Evolutionary conservation across 1,284 basidiomycete genomes (phyloP).

Genomic region (Austroboletus niveus): DNA sequence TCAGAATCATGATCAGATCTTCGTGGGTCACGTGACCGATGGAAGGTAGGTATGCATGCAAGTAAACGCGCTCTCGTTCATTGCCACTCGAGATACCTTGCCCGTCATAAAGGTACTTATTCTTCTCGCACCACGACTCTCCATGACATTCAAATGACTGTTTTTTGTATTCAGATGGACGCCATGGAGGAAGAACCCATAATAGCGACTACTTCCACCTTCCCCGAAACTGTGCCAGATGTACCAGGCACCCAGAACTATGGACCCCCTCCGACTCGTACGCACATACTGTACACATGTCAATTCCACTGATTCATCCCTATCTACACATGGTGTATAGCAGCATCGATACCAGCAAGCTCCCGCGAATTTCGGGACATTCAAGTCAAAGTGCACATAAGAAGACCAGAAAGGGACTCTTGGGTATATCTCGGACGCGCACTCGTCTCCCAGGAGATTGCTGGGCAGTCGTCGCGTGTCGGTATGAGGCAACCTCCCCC

Average conservation of each 20-base stretch:
- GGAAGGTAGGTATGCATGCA: not conserved
- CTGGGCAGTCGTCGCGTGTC: slow-evolving; percentile 70
- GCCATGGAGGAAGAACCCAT: slow-evolving; percentile 35
- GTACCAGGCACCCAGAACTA: slow-evolving; percentile 15
- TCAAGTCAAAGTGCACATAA: slow-evolving; percentile 79
- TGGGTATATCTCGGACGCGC: slow-evolving; percentile 79
- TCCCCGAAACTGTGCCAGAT: slow-evolving; percentile 21
- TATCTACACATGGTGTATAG: slow-evolving; percentile 13
- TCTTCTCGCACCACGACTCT: not conserved
- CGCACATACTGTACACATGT: slow-evolving; percentile 1
- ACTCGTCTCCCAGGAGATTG: slow-evolving; percentile 66
- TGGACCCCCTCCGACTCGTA: slow-evolving; percentile 19
- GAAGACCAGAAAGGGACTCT: slow-evolving; percentile 71
- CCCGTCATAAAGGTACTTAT: slow-evolving; percentile 1
- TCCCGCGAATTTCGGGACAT: slow-evolving; percentile 67
- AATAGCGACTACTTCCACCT: slow-evolving; percentile 19
- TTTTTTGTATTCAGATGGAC: slow-evolving; percentile 26
- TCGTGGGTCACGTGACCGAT: slow-evolving; percentile 20
- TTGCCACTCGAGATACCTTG: slow-evolving; percentile 25
- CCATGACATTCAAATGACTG: not conserved
- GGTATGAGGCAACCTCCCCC: slow-evolving; percentile 45
- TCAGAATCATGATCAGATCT: slow-evolving; percentile 1
- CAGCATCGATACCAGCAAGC: slow-evolving; percentile 27
- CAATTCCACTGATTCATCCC: slow-evolving; percentile 11
- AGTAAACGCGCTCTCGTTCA: slow-evolving; percentile 1